Evolutionary conservation across 495 filamentous ascomycete genomes (phyloP), one percentile per base, ranked within the genome.

Genomic region (Parmelia sp.): DNA sequence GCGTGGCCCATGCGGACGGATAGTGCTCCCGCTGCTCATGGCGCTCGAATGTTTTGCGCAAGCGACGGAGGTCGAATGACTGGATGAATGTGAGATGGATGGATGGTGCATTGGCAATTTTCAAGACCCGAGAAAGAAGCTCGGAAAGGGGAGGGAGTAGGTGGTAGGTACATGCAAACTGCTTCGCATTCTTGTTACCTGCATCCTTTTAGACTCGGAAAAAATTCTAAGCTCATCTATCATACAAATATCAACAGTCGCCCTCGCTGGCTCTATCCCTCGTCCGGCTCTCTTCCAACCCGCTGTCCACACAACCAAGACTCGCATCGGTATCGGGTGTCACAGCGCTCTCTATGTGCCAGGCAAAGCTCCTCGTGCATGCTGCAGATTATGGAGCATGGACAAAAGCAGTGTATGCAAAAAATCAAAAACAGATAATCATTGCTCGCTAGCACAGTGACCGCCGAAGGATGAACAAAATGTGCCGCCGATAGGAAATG

Each of bases 381-480:
- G 14, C 33, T 55, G 21, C 47, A 53, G 19, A 14, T 2, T 29
- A 21, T 23, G 44, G 11, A 19, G 0, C 35, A 49, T 37, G 49
- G 37, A 15, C 53, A 10, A 25, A 64, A 60, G 42, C 11, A 49
- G 45, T 61, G 12, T 61, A 65, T 63, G 51, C 39, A 63, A 57
- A 60, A 57, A 63, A 7, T 5, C 35, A 36, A 5, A 55, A 29
- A 49, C 3, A 51, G 0, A 2, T 4, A n/a, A n/a, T 45, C 37
- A 63, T 63, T 51, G 61, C 61, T 63, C 37, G 61, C 61, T 62
- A 40, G n/a, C 27, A 62, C 19, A 45, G 36, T 44, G 25, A 11
- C 37, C 61, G 61, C 61, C 61, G 19, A 45, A 37, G n/a, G 2
- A 14, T 56, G 21, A 62, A 37, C 23, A n/a, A n/a, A n/a, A 62